These are phyloP conservation scores for Coprinopsis marcescibilis DNA, from an alignment of 768 basidiomycete species.

Conservation along the genomic window DNA sequence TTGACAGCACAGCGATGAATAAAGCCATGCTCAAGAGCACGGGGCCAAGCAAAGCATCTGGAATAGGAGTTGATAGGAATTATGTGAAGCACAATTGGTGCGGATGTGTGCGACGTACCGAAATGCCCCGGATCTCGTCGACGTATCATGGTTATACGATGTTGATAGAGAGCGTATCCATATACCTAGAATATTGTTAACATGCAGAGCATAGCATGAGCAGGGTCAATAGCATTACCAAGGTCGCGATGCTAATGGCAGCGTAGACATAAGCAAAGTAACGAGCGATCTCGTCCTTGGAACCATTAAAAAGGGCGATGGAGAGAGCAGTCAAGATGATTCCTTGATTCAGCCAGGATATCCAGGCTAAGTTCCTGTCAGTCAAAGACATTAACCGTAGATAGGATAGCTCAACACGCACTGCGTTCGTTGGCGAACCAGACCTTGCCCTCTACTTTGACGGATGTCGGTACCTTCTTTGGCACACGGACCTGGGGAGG, in stretches of 20 bases:
- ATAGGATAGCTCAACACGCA: slow-evolving; percentile 29
- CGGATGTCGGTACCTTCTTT: slow-evolving; percentile 73
- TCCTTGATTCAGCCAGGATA: slow-evolving; percentile 85
- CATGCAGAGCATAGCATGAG: background rate
- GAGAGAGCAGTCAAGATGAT: slow-evolving; percentile 81
- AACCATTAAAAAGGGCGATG: slow-evolving; percentile 84
- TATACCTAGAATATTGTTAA: slow-evolving; percentile 53
- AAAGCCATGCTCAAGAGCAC: slow-evolving; percentile 74
- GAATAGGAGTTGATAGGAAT: background rate
- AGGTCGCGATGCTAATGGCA: slow-evolving; percentile 61
- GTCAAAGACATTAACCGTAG: no score
- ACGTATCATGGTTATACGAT: slow-evolving; percentile 86
- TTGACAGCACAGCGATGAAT: slow-evolving; percentile 82
- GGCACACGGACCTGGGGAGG: slow-evolving; percentile 68
- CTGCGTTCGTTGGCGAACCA: slow-evolving; percentile 98
- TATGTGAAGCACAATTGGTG: background rate
- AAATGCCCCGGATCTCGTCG: slow-evolving; percentile 85
- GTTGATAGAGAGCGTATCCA: slow-evolving; percentile 81
- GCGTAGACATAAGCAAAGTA: slow-evolving; percentile 84
- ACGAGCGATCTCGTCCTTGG: slow-evolving; percentile 62
- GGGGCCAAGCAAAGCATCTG: slow-evolving; percentile 82
- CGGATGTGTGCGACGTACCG: slow-evolving; percentile 41
- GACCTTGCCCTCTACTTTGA: slow-evolving; percentile 91
- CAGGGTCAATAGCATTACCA: slow-evolving; percentile 39
- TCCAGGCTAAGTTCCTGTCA: slow-evolving; percentile 31